Evolutionary conservation across 2,329 filamentous ascomycete genomes (phyloP).

Genomic region (Rutstroemia sp.): DNA sequence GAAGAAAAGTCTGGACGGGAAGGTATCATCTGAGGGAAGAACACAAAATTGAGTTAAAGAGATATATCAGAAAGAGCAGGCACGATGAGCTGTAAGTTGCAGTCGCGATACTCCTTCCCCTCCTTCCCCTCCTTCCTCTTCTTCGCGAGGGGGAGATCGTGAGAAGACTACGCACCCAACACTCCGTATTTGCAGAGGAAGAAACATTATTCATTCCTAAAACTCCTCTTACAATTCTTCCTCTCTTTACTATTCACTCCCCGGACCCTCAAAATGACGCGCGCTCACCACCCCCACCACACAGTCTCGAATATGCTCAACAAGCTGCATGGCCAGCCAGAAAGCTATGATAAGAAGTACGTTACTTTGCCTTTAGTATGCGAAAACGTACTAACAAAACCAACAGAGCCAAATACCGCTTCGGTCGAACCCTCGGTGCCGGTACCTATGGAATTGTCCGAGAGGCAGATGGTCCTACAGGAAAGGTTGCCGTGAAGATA

Average conservation of each 20-base stretch:
- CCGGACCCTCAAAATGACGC: constrained; percentile 4
- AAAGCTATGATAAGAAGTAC: constrained; percentile 98
- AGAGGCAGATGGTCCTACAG: constrained; percentile 77
- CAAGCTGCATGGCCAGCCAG: constrained; percentile 91
- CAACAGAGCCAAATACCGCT: constrained; percentile 73
- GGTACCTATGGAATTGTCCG: constrained; percentile 98
- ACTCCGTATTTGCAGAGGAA: neutral
- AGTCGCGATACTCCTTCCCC: constrained; percentile 7
- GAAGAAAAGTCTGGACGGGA: no score
- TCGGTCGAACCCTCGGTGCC: constrained; percentile 88
- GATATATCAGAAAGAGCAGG: constrained; percentile 13
- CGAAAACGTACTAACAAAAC: constrained; percentile 13
- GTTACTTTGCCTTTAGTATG: constrained; percentile 20
- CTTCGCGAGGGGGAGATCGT: neutral
- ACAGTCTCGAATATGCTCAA: constrained; percentile 85
- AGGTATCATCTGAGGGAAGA: neutral
- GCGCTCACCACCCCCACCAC: constrained; percentile 6
- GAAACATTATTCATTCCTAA: neutral
- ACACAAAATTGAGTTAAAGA: constrained; percentile 9
- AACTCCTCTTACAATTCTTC: neutral
- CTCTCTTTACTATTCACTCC: neutral
- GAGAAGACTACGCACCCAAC: neutral
- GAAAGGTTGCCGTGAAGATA: constrained; percentile 95
- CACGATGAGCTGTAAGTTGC: constrained; percentile 30
- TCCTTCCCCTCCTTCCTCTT: constrained; percentile 2